Evolutionary conservation across 768 basidiomycete species (phyloP), one percentile per base, ranked within the genome.

Genomic region (Saitozyma sp.): DNA sequence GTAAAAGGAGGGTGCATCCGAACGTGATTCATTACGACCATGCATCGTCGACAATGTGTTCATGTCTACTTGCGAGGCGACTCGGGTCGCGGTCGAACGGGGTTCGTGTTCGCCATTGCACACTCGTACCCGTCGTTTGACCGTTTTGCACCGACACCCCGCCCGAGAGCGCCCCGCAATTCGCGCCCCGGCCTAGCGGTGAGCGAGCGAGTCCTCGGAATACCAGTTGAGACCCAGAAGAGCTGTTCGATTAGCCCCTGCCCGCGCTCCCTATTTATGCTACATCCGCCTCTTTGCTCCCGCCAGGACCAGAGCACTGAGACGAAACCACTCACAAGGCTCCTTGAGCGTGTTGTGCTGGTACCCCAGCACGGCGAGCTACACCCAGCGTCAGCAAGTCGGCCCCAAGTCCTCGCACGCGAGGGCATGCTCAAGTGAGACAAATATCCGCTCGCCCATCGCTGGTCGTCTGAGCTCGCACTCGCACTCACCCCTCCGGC

Each of bases 301-400:
- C 0, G 45, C 42, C 50, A 5, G n/a, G 8, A 17, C 10, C 19
- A 42, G 54, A 42, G 10, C 38, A 19, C 45, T 16, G 17, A 5
- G 19, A n/a, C 16, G 13, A 38, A 16, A 37, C 20, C 8, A 70
- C 75, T 76, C 61, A 70, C 75, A 75, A 42, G 92, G 91, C 79
- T 94, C 92, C 19, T 84, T 84, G 19, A 93, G 82, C 37, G 85
- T 86, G 65, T 83, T 82, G 80, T 94, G 92, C 69, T 92, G 91
- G 78, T 96, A 95, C 37, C 89, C 85, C 29, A 94, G 82, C 19
- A 92, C 84, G 13, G 89, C 85, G 58, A 92, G 84, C 90, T 91
- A 48, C 4, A 52, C 0, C 11, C 29, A 29, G 45, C 19, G 49
- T 51, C 53, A 66, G 69, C 56, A 57, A 29, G 29, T 14, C 40